A percentile compares a stretch with the other conserved stretches of the same genome.
phyloP scores from a whole-genome alignment of 352 stramenopile genomes.

The Phytophthora palmivora region DNA sequence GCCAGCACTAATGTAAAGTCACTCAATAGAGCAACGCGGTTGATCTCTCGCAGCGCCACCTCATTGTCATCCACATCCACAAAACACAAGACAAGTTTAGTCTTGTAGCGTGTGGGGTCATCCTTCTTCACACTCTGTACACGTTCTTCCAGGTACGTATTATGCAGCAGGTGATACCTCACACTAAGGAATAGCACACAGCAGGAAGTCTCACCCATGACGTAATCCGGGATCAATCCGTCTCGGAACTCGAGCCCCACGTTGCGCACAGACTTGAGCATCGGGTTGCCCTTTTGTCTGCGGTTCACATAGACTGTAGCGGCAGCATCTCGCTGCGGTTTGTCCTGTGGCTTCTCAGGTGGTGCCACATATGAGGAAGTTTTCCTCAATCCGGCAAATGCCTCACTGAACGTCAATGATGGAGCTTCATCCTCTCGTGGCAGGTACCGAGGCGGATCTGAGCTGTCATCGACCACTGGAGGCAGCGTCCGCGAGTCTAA shows the following conservation, averaged over 20 bases:
- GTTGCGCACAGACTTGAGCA: constrained; percentile 94
- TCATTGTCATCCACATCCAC: constrained; percentile 97
- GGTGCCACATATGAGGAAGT: constrained; percentile 61
- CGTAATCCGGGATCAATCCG: constrained; percentile 95
- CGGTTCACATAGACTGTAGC: constrained; percentile 77
- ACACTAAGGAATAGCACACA: constrained; percentile 94
- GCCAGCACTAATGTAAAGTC: constrained; percentile 94
- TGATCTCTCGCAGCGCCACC: constrained; percentile 92
- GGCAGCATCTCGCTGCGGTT: constrained; percentile 49
- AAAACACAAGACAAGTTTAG: constrained; percentile 93
- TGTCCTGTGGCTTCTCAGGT: constrained; percentile 8
- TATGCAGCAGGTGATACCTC: constrained; percentile 90
- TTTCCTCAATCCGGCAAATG: constrained; percentile 64
- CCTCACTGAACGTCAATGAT: constrained; percentile 55
- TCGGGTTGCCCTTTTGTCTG: constrained; percentile 93
- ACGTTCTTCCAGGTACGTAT: constrained; percentile 91
- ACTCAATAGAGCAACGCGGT: constrained; percentile 91
- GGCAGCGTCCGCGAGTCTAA: constrained; percentile 54
- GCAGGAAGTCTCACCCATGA: constrained; percentile 81
- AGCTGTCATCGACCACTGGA: constrained; percentile 7
- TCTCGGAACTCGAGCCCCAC: constrained; percentile 92
- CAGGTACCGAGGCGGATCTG: constrained; percentile 45
- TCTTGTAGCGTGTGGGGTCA: constrained; percentile 76
- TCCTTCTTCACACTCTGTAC: constrained; percentile 90
- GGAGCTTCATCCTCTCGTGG: constrained; percentile 29